phyloP scores from a whole-genome alignment of 192 early-diverging fungal species.

The Gonapodya prolifera region DNA sequence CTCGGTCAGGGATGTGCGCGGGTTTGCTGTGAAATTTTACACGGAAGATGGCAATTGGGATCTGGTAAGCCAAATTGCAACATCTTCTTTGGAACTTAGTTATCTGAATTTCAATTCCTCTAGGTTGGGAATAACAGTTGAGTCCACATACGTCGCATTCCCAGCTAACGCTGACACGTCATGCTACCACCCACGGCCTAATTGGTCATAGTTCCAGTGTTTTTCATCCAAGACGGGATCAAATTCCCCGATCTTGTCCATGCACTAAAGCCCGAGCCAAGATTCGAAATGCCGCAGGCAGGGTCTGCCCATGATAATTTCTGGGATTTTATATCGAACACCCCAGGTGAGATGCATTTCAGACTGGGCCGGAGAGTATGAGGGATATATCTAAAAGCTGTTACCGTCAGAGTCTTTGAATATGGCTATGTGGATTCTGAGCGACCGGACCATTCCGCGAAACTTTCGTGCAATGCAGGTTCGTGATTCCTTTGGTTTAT shows the following conservation, averaged over 20 bases:
- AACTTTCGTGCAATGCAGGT: conserved; percentile 76
- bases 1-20: conserved; percentile 67
- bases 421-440: conserved; percentile 66
- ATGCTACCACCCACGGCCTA: no score
- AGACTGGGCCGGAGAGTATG: no score
- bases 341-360: no score
- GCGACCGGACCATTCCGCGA: conserved; percentile 71
- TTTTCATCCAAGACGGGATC: conserved; percentile 66
- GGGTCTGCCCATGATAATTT: conserved; percentile 28
- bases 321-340: conserved; percentile 29
- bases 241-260: conserved; percentile 64
- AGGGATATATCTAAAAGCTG: no score
- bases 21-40: conserved; percentile 75
- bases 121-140: conserved; percentile 69
- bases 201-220: conserved; percentile 53
- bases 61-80: no score
- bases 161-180: no score
- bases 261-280: conserved; percentile 71
- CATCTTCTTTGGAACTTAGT: no score
- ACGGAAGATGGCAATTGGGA: conserved; percentile 81
- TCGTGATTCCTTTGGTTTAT: no score
- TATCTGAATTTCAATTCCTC: no score
- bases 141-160: not conserved
- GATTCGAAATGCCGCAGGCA: conserved; percentile 54
- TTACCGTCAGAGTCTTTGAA: conserved; percentile 68